Evolutionary conservation across 441 rosid species (phyloP).

Genomic region (Croton setiger): DNA sequence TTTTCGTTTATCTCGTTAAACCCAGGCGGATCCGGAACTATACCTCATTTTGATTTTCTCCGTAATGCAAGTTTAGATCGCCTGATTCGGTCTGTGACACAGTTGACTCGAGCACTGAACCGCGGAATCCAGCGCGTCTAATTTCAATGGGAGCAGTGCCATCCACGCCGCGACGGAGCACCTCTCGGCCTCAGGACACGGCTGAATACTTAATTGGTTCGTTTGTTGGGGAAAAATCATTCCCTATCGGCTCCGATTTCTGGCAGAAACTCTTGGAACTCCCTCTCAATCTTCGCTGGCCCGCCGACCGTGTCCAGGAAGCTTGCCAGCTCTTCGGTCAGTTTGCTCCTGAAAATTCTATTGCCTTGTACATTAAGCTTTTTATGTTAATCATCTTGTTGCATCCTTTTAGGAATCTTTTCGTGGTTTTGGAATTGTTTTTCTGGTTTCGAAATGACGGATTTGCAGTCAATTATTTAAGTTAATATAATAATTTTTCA

Average conservation of each 20-base stretch:
- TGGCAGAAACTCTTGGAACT: constrained; percentile 93
- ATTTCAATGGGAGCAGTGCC: constrained; percentile 77
- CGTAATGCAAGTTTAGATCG: constrained; percentile 45
- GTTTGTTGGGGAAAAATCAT: constrained; percentile 87
- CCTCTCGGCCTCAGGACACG: constrained; percentile 45
- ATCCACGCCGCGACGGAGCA: constrained; percentile 59
- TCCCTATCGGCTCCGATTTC: constrained; percentile 82
- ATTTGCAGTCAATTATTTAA: background rate
- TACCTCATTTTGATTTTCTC: constrained; percentile 17
- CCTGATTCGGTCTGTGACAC: constrained; percentile 34
- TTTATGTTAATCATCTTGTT: background rate
- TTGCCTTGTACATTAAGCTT: background rate
- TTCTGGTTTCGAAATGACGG: background rate
- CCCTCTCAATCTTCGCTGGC: constrained; percentile 78
- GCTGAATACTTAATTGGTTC: constrained; percentile 73
- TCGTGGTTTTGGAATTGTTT: background rate
- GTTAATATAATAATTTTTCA: background rate
- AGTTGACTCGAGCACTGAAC: constrained; percentile 33
- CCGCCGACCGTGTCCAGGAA: constrained; percentile 54
- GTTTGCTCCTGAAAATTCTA: constrained; percentile 18
- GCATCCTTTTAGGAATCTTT: background rate
- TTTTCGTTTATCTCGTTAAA: constrained; percentile 16
- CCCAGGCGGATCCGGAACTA: constrained; percentile 24
- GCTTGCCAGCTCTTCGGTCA: constrained; percentile 83
- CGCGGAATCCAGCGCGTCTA: constrained; percentile 9